These are phyloP conservation scores for Fusarium hostae DNA, from an alignment of 2,329 filamentous ascomycete genomes.

Conservation along the genomic window DNA sequence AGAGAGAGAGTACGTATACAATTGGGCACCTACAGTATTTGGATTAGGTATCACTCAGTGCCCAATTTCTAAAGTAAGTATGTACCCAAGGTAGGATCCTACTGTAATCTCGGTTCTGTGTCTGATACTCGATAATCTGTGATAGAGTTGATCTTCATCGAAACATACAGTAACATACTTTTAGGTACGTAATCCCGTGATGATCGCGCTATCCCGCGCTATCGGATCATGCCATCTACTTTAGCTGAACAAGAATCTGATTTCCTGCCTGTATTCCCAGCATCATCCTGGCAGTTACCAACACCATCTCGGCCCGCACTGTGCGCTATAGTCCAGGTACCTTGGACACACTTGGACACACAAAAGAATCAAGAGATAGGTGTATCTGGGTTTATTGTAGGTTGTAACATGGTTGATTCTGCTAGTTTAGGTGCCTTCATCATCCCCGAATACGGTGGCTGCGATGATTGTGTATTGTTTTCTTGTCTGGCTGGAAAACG, in stretches of 20 bases:
- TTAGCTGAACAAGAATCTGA: conserved; percentile 11
- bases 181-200: neutral
- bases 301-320: conserved; percentile 1
- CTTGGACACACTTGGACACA: too few species aligned
- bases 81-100: neutral
- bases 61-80: neutral
- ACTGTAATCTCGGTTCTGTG: neutral
- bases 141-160: neutral
- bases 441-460: too few species aligned
- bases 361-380: neutral
- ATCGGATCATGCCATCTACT: conserved; percentile 26
- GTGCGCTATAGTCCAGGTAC: conserved; percentile 1
- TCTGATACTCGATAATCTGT: neutral
- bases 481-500: too few species aligned
- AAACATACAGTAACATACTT: neutral
- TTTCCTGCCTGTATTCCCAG: neutral
- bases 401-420: neutral
- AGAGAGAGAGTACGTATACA: neutral
- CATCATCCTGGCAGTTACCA: conserved; percentile 28
- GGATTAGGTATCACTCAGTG: neutral
- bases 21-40: conserved; percentile 19
- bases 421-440: neutral
- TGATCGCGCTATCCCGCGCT: conserved; percentile 40
- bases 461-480: too few species aligned
- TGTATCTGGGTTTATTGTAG: neutral